Conservation (phyloP, 345 rosid species). For the Sisymbrium irio region DNA sequence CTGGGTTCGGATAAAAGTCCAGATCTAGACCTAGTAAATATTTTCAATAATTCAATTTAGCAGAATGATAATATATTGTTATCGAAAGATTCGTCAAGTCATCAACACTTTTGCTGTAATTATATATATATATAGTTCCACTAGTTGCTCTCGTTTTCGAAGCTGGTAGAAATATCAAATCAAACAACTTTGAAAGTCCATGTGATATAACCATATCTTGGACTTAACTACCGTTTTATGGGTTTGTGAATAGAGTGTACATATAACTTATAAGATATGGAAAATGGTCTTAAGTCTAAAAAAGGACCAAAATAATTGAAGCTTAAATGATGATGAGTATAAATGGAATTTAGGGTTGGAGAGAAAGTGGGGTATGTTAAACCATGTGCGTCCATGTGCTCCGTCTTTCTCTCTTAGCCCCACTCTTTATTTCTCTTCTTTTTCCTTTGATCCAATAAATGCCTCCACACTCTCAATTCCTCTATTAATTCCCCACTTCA, state of each 20-base stretch:
- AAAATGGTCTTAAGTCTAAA: not conserved
- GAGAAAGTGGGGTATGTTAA: conserved; percentile 28
- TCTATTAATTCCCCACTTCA: conserved; percentile 28
- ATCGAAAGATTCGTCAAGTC: not conserved
- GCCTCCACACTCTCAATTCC: conserved; percentile 43
- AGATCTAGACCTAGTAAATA: too few species aligned
- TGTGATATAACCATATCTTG: not conserved
- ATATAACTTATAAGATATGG: conserved; percentile 4
- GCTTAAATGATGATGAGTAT: conserved; percentile 21
- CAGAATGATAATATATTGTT: not conserved
- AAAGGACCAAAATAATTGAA: conserved; percentile 31
- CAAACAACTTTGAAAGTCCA: not conserved
- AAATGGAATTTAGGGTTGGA: conserved; percentile 33
- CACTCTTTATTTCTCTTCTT: conserved; percentile 41
- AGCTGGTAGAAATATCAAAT: not conserved
- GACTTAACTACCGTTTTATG: conserved; percentile 9
- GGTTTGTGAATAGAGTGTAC: not conserved
- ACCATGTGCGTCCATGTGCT: conserved; percentile 99
- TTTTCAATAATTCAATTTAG: not conserved
- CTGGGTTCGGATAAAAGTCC: too few species aligned
- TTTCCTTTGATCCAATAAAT: conserved; percentile 54
- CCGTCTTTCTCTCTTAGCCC: conserved; percentile 78
- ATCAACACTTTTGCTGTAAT: not conserved
- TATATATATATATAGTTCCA: too few species aligned
- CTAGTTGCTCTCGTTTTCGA: not conserved